Conservation (phyloP, 768 basidiomycete species). For the Boletus reticulatus region DNA sequence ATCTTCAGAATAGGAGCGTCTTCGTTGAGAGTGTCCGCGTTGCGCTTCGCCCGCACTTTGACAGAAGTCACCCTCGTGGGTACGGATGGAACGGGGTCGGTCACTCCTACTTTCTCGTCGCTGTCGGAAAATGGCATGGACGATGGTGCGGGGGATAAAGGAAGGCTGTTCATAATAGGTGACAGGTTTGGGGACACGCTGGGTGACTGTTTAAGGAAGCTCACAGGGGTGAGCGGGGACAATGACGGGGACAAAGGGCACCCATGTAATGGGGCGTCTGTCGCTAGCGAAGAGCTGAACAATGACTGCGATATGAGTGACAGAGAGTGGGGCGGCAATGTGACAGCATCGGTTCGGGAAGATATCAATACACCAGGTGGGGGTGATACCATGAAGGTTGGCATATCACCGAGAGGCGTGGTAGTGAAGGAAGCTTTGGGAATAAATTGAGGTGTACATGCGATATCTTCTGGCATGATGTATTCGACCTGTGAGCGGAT, state of each 20-base stretch:
- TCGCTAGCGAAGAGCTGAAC: neutral
- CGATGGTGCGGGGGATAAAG: neutral
- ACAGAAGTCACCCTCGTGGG: neutral
- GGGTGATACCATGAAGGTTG: neutral
- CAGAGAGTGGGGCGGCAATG: neutral
- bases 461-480: slow-evolving; percentile 23
- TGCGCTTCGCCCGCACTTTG: slow-evolving; percentile 14
- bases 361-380: neutral
- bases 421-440: neutral
- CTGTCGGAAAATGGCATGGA: neutral
- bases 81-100: neutral
- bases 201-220: slow-evolving; percentile 11
- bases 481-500: neutral
- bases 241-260: slow-evolving; percentile 5
- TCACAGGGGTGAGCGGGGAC: slow-evolving; percentile 16
- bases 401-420: neutral
- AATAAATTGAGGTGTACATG: slow-evolving; percentile 3
- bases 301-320: neutral
- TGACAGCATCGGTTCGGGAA: neutral
- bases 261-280: neutral
- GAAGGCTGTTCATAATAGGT: neutral
- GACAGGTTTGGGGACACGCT: slow-evolving; percentile 1
- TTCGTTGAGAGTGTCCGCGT: neutral
- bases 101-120: neutral
- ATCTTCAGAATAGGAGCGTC: neutral